Base-by-base conservation (phyloP, 768 basidiomycete species). In the Myochromella boudieri region DNA sequence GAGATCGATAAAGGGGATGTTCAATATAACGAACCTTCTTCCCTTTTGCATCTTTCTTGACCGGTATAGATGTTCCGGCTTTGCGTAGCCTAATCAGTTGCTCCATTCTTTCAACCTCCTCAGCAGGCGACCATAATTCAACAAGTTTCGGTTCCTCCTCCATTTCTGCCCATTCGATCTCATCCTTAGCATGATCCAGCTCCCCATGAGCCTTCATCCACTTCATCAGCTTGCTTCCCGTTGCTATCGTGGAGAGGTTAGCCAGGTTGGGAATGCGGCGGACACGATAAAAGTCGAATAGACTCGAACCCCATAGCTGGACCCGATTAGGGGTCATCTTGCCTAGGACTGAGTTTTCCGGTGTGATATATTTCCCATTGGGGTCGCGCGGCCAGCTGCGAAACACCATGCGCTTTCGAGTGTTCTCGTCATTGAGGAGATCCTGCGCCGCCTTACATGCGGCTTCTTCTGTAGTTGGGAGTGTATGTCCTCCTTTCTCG, bases 301-400 rank as follows among this genome's bases (percentile, higher is more conserved):
- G 50, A 1, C 71, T 70, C 9, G 66, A 67, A 34, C 76, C 74
- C 76, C 75, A 78, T 11, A 67, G 52, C 33, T 63, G 57, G 6
- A 63, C 21, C 0, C 58, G 56, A 44, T 71, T 70, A 0, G 64
- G 52, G 6, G 67, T 51, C 37, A 38, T 42, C 49, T 73, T 73
- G 7, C 69, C 72, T n/a, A n/a, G n/a, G n/a, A n/a, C n/a, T n/a
- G n/a, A n/a, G n/a, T n/a, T n/a, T n/a, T n/a, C n/a, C n/a, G n/a
- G n/a, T n/a, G n/a, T n/a, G n/a, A n/a, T n/a, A n/a, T n/a, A n/a
- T 34, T 34, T 31, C 3, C 55, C 58, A 2, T 51, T 46, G 1
- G 51, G 48, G 7, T 37, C 39, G 20, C 58, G 49, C 21, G 55
- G 53, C 56, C 58, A 59, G 14, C 4, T 8, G 3, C 51, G 48